These are phyloP conservation scores for Capsicum rhomboideum DNA, from an alignment of 257 asterid genomes.

Conservation along the genomic window DNA sequence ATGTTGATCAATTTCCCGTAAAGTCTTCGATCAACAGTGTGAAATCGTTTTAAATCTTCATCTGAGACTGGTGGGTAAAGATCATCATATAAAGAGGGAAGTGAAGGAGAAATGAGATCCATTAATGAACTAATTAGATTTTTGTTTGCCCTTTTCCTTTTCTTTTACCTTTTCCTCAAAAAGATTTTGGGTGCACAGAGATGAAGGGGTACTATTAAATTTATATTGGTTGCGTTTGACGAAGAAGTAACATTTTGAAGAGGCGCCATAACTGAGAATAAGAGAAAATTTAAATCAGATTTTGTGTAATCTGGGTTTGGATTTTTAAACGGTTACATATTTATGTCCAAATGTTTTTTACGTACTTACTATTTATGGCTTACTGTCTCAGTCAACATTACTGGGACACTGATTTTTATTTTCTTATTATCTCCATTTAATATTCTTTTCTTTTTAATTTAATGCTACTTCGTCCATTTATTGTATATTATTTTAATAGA, in stretches of 20 bases:
- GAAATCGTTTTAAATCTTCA: constrained; percentile 41
- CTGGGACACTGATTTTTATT: neutral
- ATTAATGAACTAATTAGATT: neutral
- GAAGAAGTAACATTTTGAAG: neutral
- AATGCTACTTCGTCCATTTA: too few species aligned
- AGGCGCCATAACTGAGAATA: neutral
- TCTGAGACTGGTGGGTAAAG: constrained; percentile 27
- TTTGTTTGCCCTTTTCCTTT: neutral
- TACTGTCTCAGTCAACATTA: neutral
- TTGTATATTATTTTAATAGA: too few species aligned
- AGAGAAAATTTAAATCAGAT: neutral
- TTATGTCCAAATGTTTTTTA: neutral
- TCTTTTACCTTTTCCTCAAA: neutral
- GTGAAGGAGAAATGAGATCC: neutral
- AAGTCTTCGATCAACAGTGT: constrained; percentile 41
- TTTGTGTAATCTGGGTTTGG: neutral
- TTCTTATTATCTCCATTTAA: neutral
- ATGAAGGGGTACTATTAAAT: neutral
- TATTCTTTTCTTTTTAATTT: too few species aligned
- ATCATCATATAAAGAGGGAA: constrained; percentile 10
- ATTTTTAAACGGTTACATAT: neutral
- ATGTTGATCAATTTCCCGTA: constrained; percentile 17
- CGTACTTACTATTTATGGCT: neutral
- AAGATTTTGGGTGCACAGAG: neutral
- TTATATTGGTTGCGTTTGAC: neutral